Conservation (phyloP, 2,329 filamentous ascomycete genomes). For the Microdochium nivale region DNA sequence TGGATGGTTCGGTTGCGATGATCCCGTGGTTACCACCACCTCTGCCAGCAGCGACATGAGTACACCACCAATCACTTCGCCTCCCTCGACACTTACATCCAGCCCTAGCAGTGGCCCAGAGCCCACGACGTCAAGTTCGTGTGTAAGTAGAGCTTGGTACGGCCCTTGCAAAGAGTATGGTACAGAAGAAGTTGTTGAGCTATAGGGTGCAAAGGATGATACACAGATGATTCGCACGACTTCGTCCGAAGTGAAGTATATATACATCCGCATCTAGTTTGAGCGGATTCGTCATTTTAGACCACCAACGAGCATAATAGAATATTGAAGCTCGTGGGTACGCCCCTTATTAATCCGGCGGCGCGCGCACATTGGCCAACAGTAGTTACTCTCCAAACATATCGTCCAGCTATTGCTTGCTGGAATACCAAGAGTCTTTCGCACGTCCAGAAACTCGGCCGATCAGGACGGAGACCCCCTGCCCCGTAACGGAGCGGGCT, state of each 20-base stretch:
- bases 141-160: conserved; percentile 16
- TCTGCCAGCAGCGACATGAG: conserved; percentile 3
- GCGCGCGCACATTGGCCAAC: too few relatives aligned
- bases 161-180: conserved; percentile 16
- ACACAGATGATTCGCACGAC: background rate
- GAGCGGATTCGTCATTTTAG: background rate
- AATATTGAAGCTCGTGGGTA: too few relatives aligned
- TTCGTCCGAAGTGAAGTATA: too few relatives aligned
- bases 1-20: conserved; percentile 10
- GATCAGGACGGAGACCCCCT: background rate
- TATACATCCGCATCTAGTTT: too few relatives aligned
- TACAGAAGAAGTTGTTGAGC: background rate
- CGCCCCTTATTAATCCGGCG: too few relatives aligned
- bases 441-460: background rate
- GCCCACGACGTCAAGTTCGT: conserved; percentile 11
- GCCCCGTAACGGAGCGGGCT: background rate
- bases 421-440: too few relatives aligned
- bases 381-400: too few relatives aligned
- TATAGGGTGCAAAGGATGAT: background rate
- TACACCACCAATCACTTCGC: conserved; percentile 15
- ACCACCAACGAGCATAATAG: background rate
- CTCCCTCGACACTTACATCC: conserved; percentile 12
- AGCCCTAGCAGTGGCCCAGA: conserved; percentile 5
- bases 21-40: conserved; percentile 10
- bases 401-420: too few relatives aligned